A percentile compares a stretch with the other conserved stretches of the same genome.
These are phyloP conservation scores for Rhodofomes roseus DNA, from an alignment of 1,284 basidiomycete genomes.

Conservation along the genomic window DNA sequence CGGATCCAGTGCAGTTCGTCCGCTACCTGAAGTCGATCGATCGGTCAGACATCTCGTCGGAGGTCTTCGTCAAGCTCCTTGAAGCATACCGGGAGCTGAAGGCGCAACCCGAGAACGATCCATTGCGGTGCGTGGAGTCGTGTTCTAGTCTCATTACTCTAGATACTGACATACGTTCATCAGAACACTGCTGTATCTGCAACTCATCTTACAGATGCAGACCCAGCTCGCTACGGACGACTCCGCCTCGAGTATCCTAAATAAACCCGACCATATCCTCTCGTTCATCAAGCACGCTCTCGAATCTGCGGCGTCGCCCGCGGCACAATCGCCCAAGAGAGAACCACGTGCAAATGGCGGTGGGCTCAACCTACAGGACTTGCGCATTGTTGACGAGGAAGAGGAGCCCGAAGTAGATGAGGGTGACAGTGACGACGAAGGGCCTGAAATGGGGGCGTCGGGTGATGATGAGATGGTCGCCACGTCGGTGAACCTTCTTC, in stretches of 20 bases:
- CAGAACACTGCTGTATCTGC: constrained; percentile 63
- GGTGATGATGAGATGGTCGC: constrained; percentile 64
- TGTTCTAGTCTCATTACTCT: no score
- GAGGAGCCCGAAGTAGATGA: constrained; percentile 28
- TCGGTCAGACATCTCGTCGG: constrained; percentile 65
- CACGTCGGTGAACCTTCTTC: constrained; percentile 74
- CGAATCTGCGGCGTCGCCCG: constrained; percentile 21
- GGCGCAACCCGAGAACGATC: constrained; percentile 41
- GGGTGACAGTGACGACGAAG: constrained; percentile 62
- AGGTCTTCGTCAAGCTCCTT: constrained; percentile 70
- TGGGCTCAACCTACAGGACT: constrained; percentile 35
- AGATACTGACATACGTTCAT: neutral
- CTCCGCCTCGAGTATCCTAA: constrained; percentile 64
- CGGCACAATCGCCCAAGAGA: constrained; percentile 18
- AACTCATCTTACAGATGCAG: constrained; percentile 79
- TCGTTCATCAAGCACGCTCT: constrained; percentile 77
- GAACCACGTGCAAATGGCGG: neutral
- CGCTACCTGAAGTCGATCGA: constrained; percentile 60
- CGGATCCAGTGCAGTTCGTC: constrained; percentile 69
- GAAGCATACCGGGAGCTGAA: constrained; percentile 62
- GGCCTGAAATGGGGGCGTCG: constrained; percentile 30
- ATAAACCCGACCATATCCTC: constrained; percentile 68
- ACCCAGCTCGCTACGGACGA: constrained; percentile 51
- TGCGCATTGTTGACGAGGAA: constrained; percentile 39
- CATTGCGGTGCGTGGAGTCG: constrained; percentile 43